phyloP scores from a whole-genome alignment of 78 protist genomes.

The Dictyostelium capitatum region DNA sequence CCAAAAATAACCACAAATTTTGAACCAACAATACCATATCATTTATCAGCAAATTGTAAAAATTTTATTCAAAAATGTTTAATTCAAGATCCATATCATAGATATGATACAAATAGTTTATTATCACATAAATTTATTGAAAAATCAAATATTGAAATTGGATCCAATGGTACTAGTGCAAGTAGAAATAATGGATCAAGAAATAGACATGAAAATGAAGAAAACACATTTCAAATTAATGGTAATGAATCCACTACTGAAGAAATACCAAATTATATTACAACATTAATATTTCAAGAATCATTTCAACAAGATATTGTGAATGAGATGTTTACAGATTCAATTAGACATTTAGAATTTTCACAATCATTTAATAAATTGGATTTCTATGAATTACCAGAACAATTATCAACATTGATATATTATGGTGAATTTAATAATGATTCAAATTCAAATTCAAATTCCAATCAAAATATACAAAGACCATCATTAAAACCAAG shows the following conservation, averaged over 20 bases:
- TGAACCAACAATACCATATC: conserved; percentile 2
- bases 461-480: background rate
- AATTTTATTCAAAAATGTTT: conserved; percentile 22
- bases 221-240: background rate
- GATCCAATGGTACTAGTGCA: background rate
- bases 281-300: background rate
- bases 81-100: conserved; percentile 20
- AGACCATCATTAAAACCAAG: conserved; percentile 1
- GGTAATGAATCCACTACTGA: background rate
- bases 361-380: background rate
- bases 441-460: background rate
- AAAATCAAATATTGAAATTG: background rate
- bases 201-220: background rate
- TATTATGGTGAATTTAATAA: background rate
- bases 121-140: conserved; percentile 3
- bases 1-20: conserved; percentile 12
- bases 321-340: background rate
- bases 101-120: background rate
- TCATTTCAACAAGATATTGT: background rate
- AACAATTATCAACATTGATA: conserved; percentile 7
- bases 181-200: background rate
- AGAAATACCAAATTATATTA: conserved; percentile 17
- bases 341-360: background rate
- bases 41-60: background rate
- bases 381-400: conserved; percentile 15